Base-by-base conservation (phyloP, 139 green algal species). In the Chlamydomonas schloesseri region DNA sequence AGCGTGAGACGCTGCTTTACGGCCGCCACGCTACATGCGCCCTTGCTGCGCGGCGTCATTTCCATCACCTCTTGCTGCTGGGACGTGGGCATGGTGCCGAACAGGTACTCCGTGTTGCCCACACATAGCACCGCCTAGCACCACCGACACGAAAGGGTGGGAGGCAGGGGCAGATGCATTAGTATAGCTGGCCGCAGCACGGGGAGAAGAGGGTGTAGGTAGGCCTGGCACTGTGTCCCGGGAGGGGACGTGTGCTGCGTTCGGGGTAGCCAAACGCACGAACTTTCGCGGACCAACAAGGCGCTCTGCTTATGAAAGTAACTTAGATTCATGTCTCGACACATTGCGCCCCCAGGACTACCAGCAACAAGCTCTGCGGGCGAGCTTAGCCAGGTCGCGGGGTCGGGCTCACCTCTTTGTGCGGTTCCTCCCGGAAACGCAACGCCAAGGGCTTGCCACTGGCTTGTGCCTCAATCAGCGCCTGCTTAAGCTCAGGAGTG, bases 101-200 rank as follows among this genome's bases (percentile, higher is more conserved):
- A 79, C 21, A 71, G 36, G 36, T 71, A 69, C 81, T 87, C 81
- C 55, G 69, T 42, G 10, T 34, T 34, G 21, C 50, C 69, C 0
- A 87, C 34, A 9, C 53, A 50, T 18, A 87, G 33, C 34, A 87
- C 81, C 2, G 81, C 81, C 81, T 87, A n/a, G n/a, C n/a, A n/a
- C n/a, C n/a, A 31, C 37, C 69, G 34, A 24, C 34, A 47, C 28
- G 33, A 47, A 53, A n/a, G 24, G 34, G 9, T 20, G 69, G 31
- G 69, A 24, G 69, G 37, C 31, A 71, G 31, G 29, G 42, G 42
- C 5, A n/a, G n/a, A n/a, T n/a, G n/a, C n/a, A n/a, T n/a, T n/a
- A n/a, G n/a, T n/a, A n/a, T n/a, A n/a, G n/a, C n/a, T n/a, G n/a
- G n/a, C n/a, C n/a, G n/a, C n/a, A n/a, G n/a, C n/a, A n/a, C n/a